Conservation (phyloP, 2,329 filamentous ascomycete species). For the Neofusicoccum kwambonambiense region DNA sequence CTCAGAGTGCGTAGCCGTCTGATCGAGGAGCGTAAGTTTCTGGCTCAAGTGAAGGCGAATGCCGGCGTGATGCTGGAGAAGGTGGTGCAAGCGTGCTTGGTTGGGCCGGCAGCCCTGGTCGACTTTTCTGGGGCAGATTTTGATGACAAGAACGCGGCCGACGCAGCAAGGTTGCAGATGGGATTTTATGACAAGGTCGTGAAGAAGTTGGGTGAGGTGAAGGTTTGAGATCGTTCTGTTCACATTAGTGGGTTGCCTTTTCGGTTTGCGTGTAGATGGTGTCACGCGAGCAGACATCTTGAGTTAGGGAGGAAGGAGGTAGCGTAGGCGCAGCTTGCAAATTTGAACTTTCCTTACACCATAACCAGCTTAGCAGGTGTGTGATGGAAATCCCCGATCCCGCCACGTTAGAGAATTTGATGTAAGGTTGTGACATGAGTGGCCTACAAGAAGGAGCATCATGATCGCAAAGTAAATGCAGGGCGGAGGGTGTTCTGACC, state of each 20-base stretch:
- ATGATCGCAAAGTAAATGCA: no score
- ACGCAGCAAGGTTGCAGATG: conserved; percentile 31
- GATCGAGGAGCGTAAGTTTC: conserved; percentile 23
- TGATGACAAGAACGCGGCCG: conserved; percentile 33
- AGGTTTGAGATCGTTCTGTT: conserved; percentile 18
- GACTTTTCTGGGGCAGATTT: not conserved
- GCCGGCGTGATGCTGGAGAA: conserved; percentile 28
- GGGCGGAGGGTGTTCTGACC: no score
- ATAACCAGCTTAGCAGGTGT: no score
- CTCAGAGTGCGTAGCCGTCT: conserved; percentile 36
- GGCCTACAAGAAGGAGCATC: no score
- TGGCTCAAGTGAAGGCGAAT: conserved; percentile 28
- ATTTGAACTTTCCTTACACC: no score
- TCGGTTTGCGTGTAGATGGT: not conserved
- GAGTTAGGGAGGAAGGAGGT: not conserved
- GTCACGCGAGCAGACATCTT: not conserved
- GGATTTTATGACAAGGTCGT: conserved; percentile 35
- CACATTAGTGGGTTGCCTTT: not conserved
- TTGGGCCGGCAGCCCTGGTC: conserved; percentile 31
- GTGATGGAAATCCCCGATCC: no score
- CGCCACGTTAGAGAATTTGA: no score
- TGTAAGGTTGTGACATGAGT: no score
- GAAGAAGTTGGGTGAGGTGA: conserved; percentile 28
- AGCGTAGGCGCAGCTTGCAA: not conserved
- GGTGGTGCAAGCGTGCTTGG: conserved; percentile 32